Evolutionary conservation across 2,329 filamentous ascomycete species (phyloP), one percentile per base, ranked within the genome.

Genomic region (Anthostomella pinea): DNA sequence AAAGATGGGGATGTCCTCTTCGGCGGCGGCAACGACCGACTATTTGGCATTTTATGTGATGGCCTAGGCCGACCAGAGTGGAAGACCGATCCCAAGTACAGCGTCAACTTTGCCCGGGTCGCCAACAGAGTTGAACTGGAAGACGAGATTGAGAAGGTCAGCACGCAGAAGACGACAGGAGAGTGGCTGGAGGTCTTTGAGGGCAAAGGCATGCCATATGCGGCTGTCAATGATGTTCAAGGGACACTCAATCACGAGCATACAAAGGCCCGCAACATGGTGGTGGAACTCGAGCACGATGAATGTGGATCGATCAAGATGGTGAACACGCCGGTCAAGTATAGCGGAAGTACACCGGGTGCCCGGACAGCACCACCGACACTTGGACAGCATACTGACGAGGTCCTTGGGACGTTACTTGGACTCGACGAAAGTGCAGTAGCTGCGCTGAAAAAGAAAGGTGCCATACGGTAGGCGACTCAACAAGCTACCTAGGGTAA

Each of bases 301-400:
- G 70, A 73, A 6, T 97, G 91, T 60, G 93, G 93, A 0, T 77
- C 83, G 1, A 83, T 98, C 46, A 90, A 89, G 64, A 69, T 98
- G 57, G 84, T 98, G 35, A 96, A 95, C 56, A 94, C 89, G 1
- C 93, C 93, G 0, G 83, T 98, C 41, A 98, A 98, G 62, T 95
- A 89, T 62, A 95, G 89, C 5, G 81, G 90, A 49, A 85, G 84
- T 17, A 81, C 76, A 49, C 88, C 90, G 0, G 77, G 79, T 3
- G 80, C 95, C 24, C 74, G 91, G 21, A 83, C 72, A 3, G 77
- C 86, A 17, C 93, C 93, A 13, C 93, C 93, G 1, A 85, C 83
- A 6, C 66, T 98, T 21, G 93, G 90, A 1, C 80, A 95, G 64
- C 88, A 95, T 62, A 95, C 89, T 0, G 72, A 87, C 48, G 85